Percentiles rank a stretch among this genome's conserved stretches.
phyloP scores from a whole-genome alignment of 495 filamentous ascomycete species.

The Aspergillus sclerotiicarbonarius region DNA sequence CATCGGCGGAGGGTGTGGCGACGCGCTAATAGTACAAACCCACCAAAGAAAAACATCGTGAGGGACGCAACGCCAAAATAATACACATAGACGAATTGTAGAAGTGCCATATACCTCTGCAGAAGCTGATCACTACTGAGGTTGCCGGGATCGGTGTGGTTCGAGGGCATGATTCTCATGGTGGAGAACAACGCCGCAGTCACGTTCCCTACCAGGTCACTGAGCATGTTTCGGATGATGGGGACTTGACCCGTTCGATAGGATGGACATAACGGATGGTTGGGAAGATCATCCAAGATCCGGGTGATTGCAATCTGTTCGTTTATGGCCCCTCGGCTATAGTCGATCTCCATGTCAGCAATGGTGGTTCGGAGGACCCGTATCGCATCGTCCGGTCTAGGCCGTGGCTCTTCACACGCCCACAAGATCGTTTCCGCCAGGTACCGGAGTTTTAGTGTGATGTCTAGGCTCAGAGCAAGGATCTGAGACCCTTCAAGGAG shows the following conservation, averaged over 20 bases:
- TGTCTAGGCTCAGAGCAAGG: constrained; percentile 39
- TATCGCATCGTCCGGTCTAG: constrained; percentile 25
- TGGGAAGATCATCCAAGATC: constrained; percentile 32
- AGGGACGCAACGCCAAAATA: constrained; percentile 39
- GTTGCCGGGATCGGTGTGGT: constrained; percentile 26
- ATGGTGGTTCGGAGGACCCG: constrained; percentile 38
- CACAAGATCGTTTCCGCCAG: constrained; percentile 38
- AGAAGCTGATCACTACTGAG: constrained; percentile 33
- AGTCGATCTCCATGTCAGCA: constrained; percentile 44
- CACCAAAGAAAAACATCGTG: constrained; percentile 36
- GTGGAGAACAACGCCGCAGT: constrained; percentile 43
- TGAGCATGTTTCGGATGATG: constrained; percentile 28
- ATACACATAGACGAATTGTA: constrained; percentile 45
- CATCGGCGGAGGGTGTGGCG: constrained; percentile 26
- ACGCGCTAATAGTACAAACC: constrained; percentile 28
- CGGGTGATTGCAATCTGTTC: constrained; percentile 34
- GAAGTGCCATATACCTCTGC: constrained; percentile 38
- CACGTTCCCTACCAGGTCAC: constrained; percentile 39
- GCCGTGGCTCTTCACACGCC: constrained; percentile 42
- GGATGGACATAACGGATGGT: constrained; percentile 30
- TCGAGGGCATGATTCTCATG: constrained; percentile 39
- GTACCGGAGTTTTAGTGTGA: constrained; percentile 40
- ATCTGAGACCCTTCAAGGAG: constrained; percentile 57
- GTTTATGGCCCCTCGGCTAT: constrained; percentile 32
- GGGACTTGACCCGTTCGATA: constrained; percentile 17